Conservation (phyloP, 208 protist genomes). For the Phytomonas francai region DNA sequence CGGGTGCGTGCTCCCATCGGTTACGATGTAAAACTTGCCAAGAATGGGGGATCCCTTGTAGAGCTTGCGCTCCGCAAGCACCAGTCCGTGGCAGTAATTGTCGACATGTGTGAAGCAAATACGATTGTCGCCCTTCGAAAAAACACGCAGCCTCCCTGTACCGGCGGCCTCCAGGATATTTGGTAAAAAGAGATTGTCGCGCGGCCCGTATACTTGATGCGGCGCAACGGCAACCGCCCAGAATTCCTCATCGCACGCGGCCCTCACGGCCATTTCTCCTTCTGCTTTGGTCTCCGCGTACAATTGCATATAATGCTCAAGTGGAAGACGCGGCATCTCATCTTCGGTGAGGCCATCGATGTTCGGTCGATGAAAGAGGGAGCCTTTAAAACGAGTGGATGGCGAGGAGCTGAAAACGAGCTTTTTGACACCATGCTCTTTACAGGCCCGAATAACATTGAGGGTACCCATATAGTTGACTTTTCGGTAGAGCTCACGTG, state of each 20-base stretch:
- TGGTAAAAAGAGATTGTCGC: conserved; percentile 93
- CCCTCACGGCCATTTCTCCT: conserved; percentile 85
- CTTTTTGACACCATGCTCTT: conserved; percentile 83
- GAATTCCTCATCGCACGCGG: conserved; percentile 74
- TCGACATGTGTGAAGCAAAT: conserved; percentile 95
- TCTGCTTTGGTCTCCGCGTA: conserved; percentile 92
- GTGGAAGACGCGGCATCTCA: conserved; percentile 82
- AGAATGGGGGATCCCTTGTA: conserved; percentile 85
- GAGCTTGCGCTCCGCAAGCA: conserved; percentile 87
- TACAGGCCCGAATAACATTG: conserved; percentile 92
- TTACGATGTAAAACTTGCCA: conserved; percentile 95
- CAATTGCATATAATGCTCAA: conserved; percentile 88
- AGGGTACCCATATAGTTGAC: conserved; percentile 92
- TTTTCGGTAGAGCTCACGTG: conserved; percentile 70
- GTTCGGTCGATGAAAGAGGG: conserved; percentile 82
- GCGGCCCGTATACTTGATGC: conserved; percentile 94
- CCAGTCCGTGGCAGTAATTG: conserved; percentile 93
- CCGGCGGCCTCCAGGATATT: conserved; percentile 92
- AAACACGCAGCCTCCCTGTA: conserved; percentile 90
- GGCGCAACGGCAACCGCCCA: conserved; percentile 88
- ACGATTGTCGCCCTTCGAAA: conserved; percentile 88
- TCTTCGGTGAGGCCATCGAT: conserved; percentile 89
- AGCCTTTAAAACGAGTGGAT: conserved; percentile 89
- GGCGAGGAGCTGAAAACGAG: conserved; percentile 92
- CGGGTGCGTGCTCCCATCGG: conserved; percentile 89